Conservation (phyloP, 352 stramenopile genomes). For the Pythium plurisporium region DNA sequence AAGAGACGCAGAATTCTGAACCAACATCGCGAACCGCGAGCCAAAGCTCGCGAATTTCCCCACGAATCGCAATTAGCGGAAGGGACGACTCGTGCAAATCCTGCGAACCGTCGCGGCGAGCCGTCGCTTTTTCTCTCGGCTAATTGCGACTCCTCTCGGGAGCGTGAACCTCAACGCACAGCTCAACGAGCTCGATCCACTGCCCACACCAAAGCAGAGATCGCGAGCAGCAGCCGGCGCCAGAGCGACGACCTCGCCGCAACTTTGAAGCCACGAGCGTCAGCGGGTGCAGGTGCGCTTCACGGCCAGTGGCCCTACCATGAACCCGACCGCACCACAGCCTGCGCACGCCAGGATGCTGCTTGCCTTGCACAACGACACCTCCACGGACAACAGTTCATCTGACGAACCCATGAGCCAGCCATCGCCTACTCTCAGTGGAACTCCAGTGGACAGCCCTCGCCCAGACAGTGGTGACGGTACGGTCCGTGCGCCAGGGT, state of each 20-base stretch:
- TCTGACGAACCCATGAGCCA: neutral
- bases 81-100: neutral
- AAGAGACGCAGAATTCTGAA: neutral
- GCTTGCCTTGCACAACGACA: neutral
- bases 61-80: neutral
- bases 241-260: no score
- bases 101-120: neutral
- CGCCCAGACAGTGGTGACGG: neutral
- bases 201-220: neutral
- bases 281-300: no score
- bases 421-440: neutral
- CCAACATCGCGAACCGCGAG: neutral
- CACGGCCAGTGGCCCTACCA: no score
- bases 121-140: neutral
- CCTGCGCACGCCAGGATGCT: neutral
- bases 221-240: neutral
- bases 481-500: neutral
- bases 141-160: neutral
- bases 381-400: neutral
- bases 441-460: neutral
- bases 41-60: neutral
- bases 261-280: no score
- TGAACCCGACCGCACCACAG: neutral
- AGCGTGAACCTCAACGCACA: neutral
- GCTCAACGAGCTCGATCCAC: neutral